These are phyloP conservation scores for Beauveria sp. DNA, from an alignment of 2,329 filamentous ascomycete species.

Conservation along the genomic window DNA sequence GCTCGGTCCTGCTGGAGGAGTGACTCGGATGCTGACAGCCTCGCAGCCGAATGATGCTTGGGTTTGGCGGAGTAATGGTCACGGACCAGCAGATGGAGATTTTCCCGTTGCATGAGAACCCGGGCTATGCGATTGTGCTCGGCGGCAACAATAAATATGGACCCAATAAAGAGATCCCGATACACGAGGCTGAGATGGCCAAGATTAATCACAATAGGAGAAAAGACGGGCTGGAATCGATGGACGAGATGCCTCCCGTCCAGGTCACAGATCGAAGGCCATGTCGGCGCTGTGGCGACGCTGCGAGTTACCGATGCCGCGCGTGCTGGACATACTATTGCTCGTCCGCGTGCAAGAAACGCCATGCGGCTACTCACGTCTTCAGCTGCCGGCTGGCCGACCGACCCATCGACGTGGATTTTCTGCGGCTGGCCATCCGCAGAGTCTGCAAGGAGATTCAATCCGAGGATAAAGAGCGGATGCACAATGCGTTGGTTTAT, in stretches of 20 bases:
- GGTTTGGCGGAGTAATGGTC: not conserved
- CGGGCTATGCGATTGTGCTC: not conserved
- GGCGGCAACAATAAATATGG: not conserved
- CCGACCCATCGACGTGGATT: not conserved
- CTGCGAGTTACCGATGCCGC: not conserved
- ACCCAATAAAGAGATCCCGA: not conserved
- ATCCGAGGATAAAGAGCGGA: not conserved
- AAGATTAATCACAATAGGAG: not conserved
- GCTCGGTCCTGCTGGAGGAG: no score
- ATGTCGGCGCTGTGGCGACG: not conserved
- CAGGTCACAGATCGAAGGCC: not conserved
- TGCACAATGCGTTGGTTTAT: not conserved
- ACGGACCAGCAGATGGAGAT: not conserved
- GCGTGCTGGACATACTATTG: not conserved
- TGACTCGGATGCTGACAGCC: not conserved
- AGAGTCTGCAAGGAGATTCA: not conserved
- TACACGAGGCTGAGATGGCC: not conserved
- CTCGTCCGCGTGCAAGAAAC: not conserved
- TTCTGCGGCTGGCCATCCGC: not conserved
- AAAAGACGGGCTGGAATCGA: not conserved
- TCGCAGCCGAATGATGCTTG: not conserved
- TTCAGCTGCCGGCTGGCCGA: not conserved
- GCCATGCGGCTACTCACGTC: not conserved
- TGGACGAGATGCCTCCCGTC: not conserved
- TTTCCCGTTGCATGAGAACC: not conserved